phyloP scores from a whole-genome alignment of 441 rosid genomes.

The Gossypium davidsonii region DNA sequence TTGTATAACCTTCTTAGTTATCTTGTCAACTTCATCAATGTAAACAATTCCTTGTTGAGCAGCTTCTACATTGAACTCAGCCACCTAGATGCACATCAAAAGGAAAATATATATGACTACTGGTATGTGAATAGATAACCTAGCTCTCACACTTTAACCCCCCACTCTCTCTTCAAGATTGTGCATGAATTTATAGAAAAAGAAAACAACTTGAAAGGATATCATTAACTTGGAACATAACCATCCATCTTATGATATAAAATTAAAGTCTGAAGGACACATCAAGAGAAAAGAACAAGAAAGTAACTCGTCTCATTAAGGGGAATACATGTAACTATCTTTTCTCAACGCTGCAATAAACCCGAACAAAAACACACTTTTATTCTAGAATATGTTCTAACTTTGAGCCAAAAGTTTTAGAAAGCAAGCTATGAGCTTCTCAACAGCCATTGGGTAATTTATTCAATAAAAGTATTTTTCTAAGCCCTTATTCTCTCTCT shows the following conservation, averaged over 20 bases:
- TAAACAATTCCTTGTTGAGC: constrained; percentile 96
- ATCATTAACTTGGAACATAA: background rate
- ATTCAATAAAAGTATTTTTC: background rate
- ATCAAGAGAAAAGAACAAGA: background rate
- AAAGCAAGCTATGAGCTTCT: background rate
- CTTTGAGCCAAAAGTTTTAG: background rate
- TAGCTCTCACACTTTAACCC: background rate
- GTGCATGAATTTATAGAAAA: background rate
- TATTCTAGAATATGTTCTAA: background rate
- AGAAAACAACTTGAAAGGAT: background rate
- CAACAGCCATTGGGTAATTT: background rate
- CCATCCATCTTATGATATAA: background rate
- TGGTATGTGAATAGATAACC: background rate
- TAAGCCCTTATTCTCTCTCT: background rate
- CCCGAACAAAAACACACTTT: background rate
- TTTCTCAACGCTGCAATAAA: background rate
- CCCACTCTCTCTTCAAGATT: background rate
- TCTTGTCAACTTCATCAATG: constrained; percentile 96
- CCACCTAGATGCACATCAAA: constrained; percentile 41
- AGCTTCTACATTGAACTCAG: constrained; percentile 89
- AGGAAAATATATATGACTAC: background rate
- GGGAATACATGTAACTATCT: background rate
- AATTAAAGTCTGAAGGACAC: background rate
- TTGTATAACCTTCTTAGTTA: constrained; percentile 70
- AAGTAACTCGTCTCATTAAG: background rate